Percentiles rank a stretch among this genome's conserved stretches.
These are phyloP conservation scores for Myriosclerotinia scirpicola DNA, from an alignment of 2,329 filamentous ascomycete genomes.

Conservation along the genomic window DNA sequence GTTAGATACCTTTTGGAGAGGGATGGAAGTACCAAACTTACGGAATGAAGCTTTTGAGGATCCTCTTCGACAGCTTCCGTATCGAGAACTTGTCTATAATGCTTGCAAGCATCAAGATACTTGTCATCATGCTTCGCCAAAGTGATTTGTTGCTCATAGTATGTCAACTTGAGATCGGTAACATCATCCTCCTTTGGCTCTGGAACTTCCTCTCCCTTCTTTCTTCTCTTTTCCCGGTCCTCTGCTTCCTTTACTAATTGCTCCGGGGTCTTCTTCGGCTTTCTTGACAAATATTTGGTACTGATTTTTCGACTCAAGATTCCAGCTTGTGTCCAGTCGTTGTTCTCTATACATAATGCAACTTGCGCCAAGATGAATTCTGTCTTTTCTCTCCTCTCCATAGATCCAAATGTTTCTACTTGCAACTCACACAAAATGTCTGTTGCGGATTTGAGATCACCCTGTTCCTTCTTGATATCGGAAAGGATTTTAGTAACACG, in stretches of 20 bases:
- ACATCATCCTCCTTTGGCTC: constrained; percentile 83
- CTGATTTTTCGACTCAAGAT: constrained; percentile 97
- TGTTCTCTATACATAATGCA: constrained; percentile 88
- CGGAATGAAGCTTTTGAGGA: constrained; percentile 77
- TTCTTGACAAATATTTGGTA: constrained; percentile 85
- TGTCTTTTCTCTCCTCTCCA: constrained; percentile 96
- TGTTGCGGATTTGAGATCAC: constrained; percentile 83
- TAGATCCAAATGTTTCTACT: constrained; percentile 98
- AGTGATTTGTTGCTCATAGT: constrained; percentile 96
- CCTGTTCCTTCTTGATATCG: constrained; percentile 95
- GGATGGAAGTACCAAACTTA: constrained; percentile 48
- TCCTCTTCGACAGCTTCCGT: constrained; percentile 95
- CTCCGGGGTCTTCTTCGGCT: constrained; percentile 86
- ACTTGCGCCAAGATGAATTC: constrained; percentile 98
- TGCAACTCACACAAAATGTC: constrained; percentile 97
- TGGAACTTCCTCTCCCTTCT: constrained; percentile 74
- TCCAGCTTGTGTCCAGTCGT: constrained; percentile 92
- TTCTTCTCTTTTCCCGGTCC: constrained; percentile 82
- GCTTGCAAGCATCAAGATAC: constrained; percentile 96
- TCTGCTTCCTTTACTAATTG: constrained; percentile 89
- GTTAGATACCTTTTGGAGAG: constrained; percentile 27
- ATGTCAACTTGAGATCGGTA: constrained; percentile 91
- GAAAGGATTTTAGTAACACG: constrained; percentile 93
- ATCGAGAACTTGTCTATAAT: constrained; percentile 95
- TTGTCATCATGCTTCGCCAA: constrained; percentile 96